phyloP scores from a whole-genome alignment of 768 basidiomycete genomes.

The Xanthoconium stramineum region DNA sequence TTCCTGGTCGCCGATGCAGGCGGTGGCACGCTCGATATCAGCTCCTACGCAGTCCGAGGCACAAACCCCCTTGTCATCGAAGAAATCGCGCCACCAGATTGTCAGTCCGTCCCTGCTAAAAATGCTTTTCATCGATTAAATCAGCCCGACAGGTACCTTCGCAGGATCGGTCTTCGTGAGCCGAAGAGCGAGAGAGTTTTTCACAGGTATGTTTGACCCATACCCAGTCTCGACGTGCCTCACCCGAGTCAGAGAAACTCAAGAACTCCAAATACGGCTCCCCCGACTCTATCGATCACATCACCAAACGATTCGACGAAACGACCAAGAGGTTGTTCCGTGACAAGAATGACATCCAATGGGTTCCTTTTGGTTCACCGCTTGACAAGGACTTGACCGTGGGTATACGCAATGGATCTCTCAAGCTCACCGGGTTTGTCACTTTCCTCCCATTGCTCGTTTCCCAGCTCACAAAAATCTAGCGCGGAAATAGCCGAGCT shows the following conservation, averaged over 20 bases:
- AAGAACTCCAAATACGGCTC: slow-evolving; percentile 71
- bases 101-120: slow-evolving; percentile 36
- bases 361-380: slow-evolving; percentile 73
- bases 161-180: slow-evolving; percentile 83
- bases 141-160: slow-evolving; percentile 56
- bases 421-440: slow-evolving; percentile 66
- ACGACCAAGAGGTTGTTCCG: slow-evolving; percentile 79
- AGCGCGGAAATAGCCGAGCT: slow-evolving; percentile 59
- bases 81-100: slow-evolving; percentile 81
- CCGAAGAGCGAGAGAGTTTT: slow-evolving; percentile 65
- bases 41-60: slow-evolving; percentile 71
- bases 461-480: slow-evolving; percentile 1
- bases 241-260: slow-evolving; percentile 55
- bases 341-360: slow-evolving; percentile 63
- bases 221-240: neutral
- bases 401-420: slow-evolving; percentile 68
- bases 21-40: slow-evolving; percentile 79
- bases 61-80: slow-evolving; percentile 73
- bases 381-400: slow-evolving; percentile 69
- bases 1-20: slow-evolving; percentile 81
- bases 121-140: neutral
- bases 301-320: slow-evolving; percentile 77
- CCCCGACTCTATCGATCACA: slow-evolving; percentile 69
- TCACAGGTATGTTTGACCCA: slow-evolving; percentile 49
- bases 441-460: slow-evolving; percentile 16